Base-by-base conservation (phyloP, 1,284 basidiomycete genomes). In the Cryptococcus maquisensis region DNA sequence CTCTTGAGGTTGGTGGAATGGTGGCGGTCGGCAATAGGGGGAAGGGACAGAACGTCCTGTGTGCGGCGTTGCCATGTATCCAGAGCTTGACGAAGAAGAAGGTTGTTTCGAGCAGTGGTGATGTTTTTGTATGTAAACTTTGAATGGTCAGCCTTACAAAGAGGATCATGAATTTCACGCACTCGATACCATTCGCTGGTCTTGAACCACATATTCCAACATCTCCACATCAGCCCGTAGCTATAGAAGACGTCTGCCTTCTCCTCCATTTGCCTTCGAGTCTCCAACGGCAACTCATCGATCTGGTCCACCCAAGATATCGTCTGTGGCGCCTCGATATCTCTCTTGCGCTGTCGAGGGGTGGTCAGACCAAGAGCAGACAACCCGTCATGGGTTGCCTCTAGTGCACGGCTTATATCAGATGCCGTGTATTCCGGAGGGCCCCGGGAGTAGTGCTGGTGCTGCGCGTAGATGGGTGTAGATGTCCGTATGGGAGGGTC, bases 141-240 rank as follows among this genome's bases (percentile, higher is more conserved):
- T n/a, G 23, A 20, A 5, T 10, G 12, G 20, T 23, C 21, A 28
- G 42, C 20, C 15, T 20, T 7, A 38, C n/a, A 6, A 15, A 12
- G 18, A 52, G n/a, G 35, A 51, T 35, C 42, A 47, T 2, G n/a
- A 39, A 45, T 12, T 26, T 37, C 3, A 40, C 15, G 47, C 39
- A 68, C 70, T 47, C 58, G 52, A 23, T 74, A 61, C 68, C 72
- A 73, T 35, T 69, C 63, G 15, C 61, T 55, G 3, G 68, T 59
- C 39, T 64, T 61, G 16, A 55, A 49, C 74, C 74, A 76, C 41
- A 67, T 64, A 47, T 71, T 69, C 61, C 64, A 71, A 45, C 73
- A 74, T 42, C 73, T 56, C 2, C 71, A 73, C 48, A 71, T 37
- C n/a, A 75, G 41, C 0, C 72, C 73, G 3, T 67, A 50, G 6